Base-by-base conservation (phyloP, 2,329 filamentous ascomycete species). In the Sporothrix sp. region DNA sequence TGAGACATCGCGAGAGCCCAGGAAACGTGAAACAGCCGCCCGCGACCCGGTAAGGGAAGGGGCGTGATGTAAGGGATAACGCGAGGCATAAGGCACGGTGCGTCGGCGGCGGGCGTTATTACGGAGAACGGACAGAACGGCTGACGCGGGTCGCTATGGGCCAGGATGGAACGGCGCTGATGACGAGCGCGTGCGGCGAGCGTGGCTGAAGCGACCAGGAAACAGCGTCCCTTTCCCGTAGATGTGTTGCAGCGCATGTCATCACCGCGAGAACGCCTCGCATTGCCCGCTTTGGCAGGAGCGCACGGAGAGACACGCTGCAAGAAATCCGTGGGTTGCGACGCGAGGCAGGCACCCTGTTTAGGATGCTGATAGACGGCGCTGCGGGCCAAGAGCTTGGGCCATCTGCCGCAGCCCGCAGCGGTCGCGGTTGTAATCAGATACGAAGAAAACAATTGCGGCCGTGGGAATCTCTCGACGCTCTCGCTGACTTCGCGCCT, bases 341-440 rank as follows among this genome's bases (percentile, higher is more conserved):
- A 45, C 43, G 20, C 30, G 30, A 35, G 43, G 27, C 39, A 40
- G n/a, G 38, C 16, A 21, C 40, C n/a, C n/a, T n/a, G n/a, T n/a
- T n/a, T n/a, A n/a, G n/a, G n/a, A n/a, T n/a, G n/a, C n/a, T 25
- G 21, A 20, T 25, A 30, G 42, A 45, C 30, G 43, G 11, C 8
- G 27, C 25, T 23, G 40, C 16, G 30, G 7, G n/a, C 33, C 28
- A 27, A 35, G 53, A 59, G 58, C 58, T 54, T 51, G 53, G 53
- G 55, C 53, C 54, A 54, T 52, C 58, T 56, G 55, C 54, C 53
- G 58, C 58, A 46, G 42, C n/a, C 6, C 5, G 6, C 25, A 5
- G 25, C 25, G 6, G 25, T 5, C 25, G 25, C 25, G 25, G n/a
- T n/a, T n/a, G n/a, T n/a, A n/a, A n/a, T n/a, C n/a, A n/a, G n/a